These are phyloP conservation scores for Schoenoplectus tabernaemontani DNA, from an alignment of 202 grass and related monocot species.

Conservation along the genomic window DNA sequence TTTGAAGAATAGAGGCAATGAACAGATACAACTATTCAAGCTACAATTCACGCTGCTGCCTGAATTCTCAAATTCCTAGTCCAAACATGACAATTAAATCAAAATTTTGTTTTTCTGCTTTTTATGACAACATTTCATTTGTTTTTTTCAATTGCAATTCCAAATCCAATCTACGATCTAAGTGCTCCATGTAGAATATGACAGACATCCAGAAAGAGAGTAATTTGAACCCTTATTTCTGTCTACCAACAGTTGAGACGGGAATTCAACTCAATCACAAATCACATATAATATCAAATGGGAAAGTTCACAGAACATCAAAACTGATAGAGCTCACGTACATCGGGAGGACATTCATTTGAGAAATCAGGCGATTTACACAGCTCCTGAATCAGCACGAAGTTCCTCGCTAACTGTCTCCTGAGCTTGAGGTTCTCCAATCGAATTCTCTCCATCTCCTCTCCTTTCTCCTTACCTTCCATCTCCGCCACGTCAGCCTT, in stretches of 20 bases:
- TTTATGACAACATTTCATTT: background rate
- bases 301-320: background rate
- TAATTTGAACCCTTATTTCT: too few species aligned
- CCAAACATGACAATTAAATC: background rate
- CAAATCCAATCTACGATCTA: background rate
- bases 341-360: slow-evolving; percentile 71
- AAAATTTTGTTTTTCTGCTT: background rate
- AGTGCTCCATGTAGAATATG: too few species aligned
- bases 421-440: slow-evolving; percentile 62
- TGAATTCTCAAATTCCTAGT: too few species aligned
- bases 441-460: slow-evolving; percentile 43
- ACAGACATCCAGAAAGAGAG: too few species aligned
- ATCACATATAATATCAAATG: too few species aligned
- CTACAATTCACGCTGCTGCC: background rate
- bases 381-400: slow-evolving; percentile 53
- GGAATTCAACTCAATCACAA: too few species aligned
- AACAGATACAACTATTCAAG: background rate
- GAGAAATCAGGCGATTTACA: slow-evolving; percentile 46
- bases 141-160: too few species aligned
- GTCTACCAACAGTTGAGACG: too few species aligned
- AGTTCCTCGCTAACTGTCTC: slow-evolving; percentile 54
- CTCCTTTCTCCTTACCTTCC: background rate
- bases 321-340: slow-evolving; percentile 22
- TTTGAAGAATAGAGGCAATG: background rate
- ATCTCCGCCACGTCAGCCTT: background rate